phyloP scores from a whole-genome alignment of 108 stramenopile genomes.

The Fragilaria crotonensis region DNA sequence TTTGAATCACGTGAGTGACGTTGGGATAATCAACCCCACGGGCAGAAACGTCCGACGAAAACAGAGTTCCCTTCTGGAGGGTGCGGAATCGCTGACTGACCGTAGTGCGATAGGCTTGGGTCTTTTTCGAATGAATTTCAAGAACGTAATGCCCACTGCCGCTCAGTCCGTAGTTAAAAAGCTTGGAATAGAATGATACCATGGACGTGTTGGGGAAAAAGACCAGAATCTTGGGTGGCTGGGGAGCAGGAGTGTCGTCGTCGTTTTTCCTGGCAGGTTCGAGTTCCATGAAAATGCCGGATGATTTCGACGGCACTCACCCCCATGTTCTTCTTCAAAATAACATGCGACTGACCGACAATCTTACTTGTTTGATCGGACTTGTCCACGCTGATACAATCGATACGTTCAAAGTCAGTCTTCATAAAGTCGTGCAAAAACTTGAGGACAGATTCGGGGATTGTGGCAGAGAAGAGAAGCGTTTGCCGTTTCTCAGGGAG shows the following conservation, averaged over 20 bases:
- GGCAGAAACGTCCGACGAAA: slow-evolving; percentile 89
- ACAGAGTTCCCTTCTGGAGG: slow-evolving; percentile 42
- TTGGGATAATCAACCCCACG: slow-evolving; percentile 79
- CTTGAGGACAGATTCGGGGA: slow-evolving; percentile 56
- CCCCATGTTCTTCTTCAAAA: slow-evolving; percentile 36
- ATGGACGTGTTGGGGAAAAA: slow-evolving; percentile 87
- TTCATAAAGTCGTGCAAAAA: slow-evolving; percentile 53
- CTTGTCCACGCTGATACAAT: slow-evolving; percentile 44
- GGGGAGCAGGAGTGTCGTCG: too few species aligned
- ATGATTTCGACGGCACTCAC: slow-evolving; percentile 40
- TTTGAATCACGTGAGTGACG: slow-evolving; percentile 44
- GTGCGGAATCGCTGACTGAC: slow-evolving; percentile 59
- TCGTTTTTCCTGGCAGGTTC: slow-evolving; percentile 37
- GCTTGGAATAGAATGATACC: slow-evolving; percentile 57
- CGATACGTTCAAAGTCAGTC: slow-evolving; percentile 27
- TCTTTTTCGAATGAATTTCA: slow-evolving; percentile 85
- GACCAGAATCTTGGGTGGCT: slow-evolving; percentile 66
- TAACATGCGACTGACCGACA: slow-evolving; percentile 40
- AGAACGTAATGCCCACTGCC: slow-evolving; percentile 38
- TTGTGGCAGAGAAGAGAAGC: slow-evolving; percentile 89
- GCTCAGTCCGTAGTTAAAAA: slow-evolving; percentile 53
- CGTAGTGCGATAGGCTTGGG: slow-evolving; percentile 74
- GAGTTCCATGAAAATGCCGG: slow-evolving; percentile 21
- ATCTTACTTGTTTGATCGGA: slow-evolving; percentile 42
- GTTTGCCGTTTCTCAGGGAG: slow-evolving; percentile 77